Evolutionary conservation across 345 rosid genomes (phyloP).

Genomic region (Pugionium cornutum): DNA sequence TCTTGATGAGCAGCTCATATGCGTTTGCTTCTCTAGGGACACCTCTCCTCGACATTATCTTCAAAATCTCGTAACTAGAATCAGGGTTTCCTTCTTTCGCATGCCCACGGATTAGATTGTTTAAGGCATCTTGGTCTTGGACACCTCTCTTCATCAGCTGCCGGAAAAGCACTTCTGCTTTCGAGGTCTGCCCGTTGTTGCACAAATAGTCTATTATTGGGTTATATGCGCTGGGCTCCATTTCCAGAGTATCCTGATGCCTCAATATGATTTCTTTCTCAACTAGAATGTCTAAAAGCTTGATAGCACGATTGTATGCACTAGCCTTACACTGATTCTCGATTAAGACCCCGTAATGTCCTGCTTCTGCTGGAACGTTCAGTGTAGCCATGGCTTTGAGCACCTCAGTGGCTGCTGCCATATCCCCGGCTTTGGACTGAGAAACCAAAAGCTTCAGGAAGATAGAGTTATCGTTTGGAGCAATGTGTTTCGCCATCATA

Average conservation of each 20-base stretch:
- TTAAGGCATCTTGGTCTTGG: slow-evolving; percentile 66
- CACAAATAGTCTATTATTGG: slow-evolving; percentile 70
- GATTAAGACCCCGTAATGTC: slow-evolving; percentile 78
- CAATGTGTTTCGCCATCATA: slow-evolving; percentile 62
- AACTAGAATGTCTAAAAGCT: slow-evolving; percentile 68
- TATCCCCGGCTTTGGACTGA: slow-evolving; percentile 63
- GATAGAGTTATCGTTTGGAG: slow-evolving; percentile 72
- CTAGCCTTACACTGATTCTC: slow-evolving; percentile 74
- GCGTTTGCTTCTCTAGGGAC: slow-evolving; percentile 71
- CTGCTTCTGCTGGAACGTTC: slow-evolving; percentile 75
- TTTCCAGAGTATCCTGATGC: slow-evolving; percentile 64
- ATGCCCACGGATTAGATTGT: slow-evolving; percentile 72
- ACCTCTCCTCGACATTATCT: slow-evolving; percentile 80
- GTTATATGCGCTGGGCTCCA: slow-evolving; percentile 68
- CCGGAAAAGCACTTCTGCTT: slow-evolving; percentile 83
- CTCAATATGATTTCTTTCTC: slow-evolving; percentile 77
- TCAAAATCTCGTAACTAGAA: slow-evolving; percentile 75
- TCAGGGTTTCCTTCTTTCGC: slow-evolving; percentile 82
- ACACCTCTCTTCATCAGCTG: slow-evolving; percentile 89
- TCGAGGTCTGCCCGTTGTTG: slow-evolving; percentile 63
- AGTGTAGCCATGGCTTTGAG: slow-evolving; percentile 77
- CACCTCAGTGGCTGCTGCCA: slow-evolving; percentile 72
- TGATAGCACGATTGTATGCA: slow-evolving; percentile 64
- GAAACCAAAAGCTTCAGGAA: slow-evolving; percentile 63
- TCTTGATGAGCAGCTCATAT: slow-evolving; percentile 69